Evolutionary conservation across 805 yeast species (phyloP).

Genomic region (Pichia exigua): DNA sequence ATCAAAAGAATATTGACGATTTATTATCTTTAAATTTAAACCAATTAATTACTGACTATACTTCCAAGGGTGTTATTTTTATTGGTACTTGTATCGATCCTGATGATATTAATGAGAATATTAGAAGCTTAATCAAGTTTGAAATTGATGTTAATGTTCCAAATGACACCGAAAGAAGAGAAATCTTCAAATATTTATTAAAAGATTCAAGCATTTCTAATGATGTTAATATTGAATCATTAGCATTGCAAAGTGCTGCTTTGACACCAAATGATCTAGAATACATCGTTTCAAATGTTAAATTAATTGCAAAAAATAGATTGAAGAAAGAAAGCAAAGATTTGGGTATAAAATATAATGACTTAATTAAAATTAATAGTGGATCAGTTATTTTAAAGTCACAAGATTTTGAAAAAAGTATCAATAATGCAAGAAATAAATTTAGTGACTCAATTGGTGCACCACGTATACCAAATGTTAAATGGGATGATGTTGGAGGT

Average conservation of each 20-base stretch:
- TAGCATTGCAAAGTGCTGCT: constrained; percentile 89
- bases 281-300: constrained; percentile 63
- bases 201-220: constrained; percentile 23
- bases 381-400: constrained; percentile 49
- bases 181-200: constrained; percentile 50
- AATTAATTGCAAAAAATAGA: constrained; percentile 47
- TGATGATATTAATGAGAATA: constrained; percentile 56
- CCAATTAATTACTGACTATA: constrained; percentile 49
- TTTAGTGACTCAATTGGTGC: constrained; percentile 95
- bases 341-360: constrained; percentile 19
- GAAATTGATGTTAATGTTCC: constrained; percentile 76
- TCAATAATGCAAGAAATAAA: constrained; percentile 74
- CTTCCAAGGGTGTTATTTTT: constrained; percentile 40
- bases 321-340: constrained; percentile 29
- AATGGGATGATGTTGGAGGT: constrained; percentile 98
- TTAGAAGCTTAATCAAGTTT: constrained; percentile 66
- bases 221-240: constrained; percentile 46
- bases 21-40: constrained; percentile 47
- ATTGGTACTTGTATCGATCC: constrained; percentile 63
- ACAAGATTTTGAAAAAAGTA: constrained; percentile 59
- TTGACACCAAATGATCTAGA: constrained; percentile 75
- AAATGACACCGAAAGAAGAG: constrained; percentile 60
- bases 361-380: constrained; percentile 41
- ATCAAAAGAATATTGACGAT: constrained; percentile 25
- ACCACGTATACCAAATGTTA: constrained; percentile 88